Percentiles rank a stretch among this genome's conserved stretches.
Evolutionary conservation across 208 protist genomes (phyloP).

Genomic region (Tritrichomonas foetus): DNA sequence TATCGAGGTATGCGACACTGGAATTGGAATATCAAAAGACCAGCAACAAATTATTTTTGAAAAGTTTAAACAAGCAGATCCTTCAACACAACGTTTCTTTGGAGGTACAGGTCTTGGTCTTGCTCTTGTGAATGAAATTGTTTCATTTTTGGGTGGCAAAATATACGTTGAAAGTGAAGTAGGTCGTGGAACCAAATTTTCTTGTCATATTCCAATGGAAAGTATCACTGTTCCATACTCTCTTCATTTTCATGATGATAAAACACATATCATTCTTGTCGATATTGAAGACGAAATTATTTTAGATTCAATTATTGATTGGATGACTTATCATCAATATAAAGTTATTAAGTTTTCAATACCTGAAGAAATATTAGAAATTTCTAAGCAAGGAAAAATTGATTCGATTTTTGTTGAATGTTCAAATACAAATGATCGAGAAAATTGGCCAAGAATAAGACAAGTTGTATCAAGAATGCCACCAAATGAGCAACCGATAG

Average conservation of each 20-base stretch:
- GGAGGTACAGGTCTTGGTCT: background rate
- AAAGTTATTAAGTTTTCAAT: background rate
- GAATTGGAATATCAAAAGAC: background rate
- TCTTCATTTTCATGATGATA: background rate
- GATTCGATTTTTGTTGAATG: background rate
- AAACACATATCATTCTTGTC: background rate
- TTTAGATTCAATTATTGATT: background rate
- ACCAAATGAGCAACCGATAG: background rate
- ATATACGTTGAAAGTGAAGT: background rate
- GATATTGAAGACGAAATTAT: background rate
- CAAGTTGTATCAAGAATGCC: no score
- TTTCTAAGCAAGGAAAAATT: no score
- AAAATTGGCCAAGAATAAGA: background rate
- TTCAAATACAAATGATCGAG: constrained; percentile 6
- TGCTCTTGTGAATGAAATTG: background rate
- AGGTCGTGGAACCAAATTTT: background rate
- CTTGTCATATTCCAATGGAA: background rate
- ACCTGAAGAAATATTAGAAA: background rate
- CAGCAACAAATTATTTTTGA: constrained; percentile 8
- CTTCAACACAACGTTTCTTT: background rate
- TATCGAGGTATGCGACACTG: background rate
- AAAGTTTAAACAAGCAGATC: background rate
- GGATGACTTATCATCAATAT: background rate
- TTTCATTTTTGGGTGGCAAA: background rate
- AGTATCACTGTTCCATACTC: background rate